Evolutionary conservation across 352 stramenopile genomes (phyloP), one percentile per base, ranked within the genome.

Genomic region (Globisporangium solare): DNA sequence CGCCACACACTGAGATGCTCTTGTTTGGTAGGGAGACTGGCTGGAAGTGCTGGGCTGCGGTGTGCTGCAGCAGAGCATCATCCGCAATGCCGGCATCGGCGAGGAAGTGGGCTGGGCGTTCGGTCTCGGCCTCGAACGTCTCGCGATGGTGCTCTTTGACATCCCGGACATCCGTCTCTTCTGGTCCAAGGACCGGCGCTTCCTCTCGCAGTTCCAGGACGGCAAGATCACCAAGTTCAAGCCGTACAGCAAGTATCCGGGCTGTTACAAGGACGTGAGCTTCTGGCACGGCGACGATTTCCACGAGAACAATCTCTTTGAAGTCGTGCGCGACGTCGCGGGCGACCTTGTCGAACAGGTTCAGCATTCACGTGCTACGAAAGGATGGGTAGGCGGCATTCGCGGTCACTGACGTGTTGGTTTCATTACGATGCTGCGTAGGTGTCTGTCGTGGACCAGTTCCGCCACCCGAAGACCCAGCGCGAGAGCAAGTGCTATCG

Each of bases 111-210:
- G 96, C 54, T 99, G 96, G 96, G 97, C 97, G 10, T 99, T 99
- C 72, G 97, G 97, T 17, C 75, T 99, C 3, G 97, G 97, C 12
- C 84, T 99, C 13, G 97, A 99, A 69, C 84, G 97, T 51, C 79
- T 99, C 20, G 97, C 97, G 6, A 99, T 99, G 97, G 95, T 99
- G 24, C 74, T 99, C 20, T 99, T 99, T 73, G 76, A 98, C 48
- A 99, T 99, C 70, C 97, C 97, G 3, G 97, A 99, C 66, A 99
- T 99, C 78, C 96, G 97, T 39, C 70, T 99, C 14, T 99, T 99
- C 80, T 99, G 97, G 97, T 97, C 89, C 0, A 71, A 97, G 37
- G 97, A 99, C 76, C 49, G 82, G 57, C 83, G 97, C 37, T 98
- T 98, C 70, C 77, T 90, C 48, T 98, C 80, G 59, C 90, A 97